A percentile compares a stretch with the other conserved stretches of the same genome.
phyloP scores from a whole-genome alignment of 2,329 filamentous ascomycete genomes.

The Daldinia eschscholtzii region DNA sequence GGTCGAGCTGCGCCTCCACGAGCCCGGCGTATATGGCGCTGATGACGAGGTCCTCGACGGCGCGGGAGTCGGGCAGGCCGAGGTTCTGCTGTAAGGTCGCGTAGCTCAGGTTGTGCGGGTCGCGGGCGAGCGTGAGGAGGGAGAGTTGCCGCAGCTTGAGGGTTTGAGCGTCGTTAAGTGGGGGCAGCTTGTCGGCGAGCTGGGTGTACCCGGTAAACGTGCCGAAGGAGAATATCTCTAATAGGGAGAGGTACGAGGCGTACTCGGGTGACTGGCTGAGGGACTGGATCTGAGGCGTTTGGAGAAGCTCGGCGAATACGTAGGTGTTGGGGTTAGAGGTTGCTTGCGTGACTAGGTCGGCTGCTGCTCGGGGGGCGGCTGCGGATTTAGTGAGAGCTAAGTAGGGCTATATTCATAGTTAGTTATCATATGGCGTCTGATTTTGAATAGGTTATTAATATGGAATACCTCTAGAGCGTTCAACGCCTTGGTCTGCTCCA shows the following conservation, averaged over 20 bases:
- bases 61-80: constrained; percentile 72
- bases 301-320: constrained; percentile 93
- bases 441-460: background rate
- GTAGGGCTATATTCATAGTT: constrained; percentile 74
- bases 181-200: constrained; percentile 69
- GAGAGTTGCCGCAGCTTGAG: constrained; percentile 93
- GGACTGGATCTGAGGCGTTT: constrained; percentile 81
- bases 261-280: constrained; percentile 74
- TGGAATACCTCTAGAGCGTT: constrained; percentile 70
- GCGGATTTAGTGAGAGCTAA: constrained; percentile 88
- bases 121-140: constrained; percentile 82
- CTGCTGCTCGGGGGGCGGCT: constrained; percentile 83
- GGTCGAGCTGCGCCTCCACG: constrained; percentile 85
- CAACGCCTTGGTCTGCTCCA: constrained; percentile 80
- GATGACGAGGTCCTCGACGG: constrained; percentile 89
- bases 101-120: constrained; percentile 79
- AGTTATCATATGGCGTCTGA: constrained; percentile 6
- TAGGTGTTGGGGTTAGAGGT: constrained; percentile 92
- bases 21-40: constrained; percentile 89
- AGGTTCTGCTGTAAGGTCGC: constrained; percentile 74
- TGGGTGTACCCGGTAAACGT: constrained; percentile 80
- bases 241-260: constrained; percentile 73
- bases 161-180: constrained; percentile 77
- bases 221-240: constrained; percentile 93
- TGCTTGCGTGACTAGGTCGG: constrained; percentile 87